Conservation (phyloP, 495 filamentous ascomycete genomes). For the Monascus purpureus region DNA sequence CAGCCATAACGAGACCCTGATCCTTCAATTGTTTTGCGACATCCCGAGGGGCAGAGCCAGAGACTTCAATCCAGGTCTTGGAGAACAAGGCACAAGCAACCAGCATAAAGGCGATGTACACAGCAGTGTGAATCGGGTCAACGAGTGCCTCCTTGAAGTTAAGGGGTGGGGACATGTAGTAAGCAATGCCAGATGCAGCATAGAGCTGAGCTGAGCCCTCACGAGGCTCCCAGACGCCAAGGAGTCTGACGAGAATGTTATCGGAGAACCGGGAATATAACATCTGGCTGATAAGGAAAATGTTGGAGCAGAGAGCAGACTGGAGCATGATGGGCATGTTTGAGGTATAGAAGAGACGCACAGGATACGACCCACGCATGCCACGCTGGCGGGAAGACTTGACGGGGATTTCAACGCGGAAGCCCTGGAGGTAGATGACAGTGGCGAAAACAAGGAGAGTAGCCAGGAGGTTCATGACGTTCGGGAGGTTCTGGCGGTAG, state of each 20-base stretch:
- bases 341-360: constrained; percentile 53
- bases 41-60: constrained; percentile 90
- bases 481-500: constrained; percentile 98
- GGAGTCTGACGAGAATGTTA: constrained; percentile 89
- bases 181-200: constrained; percentile 81
- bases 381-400: constrained; percentile 98
- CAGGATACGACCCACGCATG: constrained; percentile 69
- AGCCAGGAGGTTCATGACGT: constrained; percentile 96
- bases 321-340: constrained; percentile 99
- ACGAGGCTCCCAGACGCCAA: constrained; percentile 96
- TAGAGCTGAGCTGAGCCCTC: constrained; percentile 93
- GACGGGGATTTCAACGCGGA: constrained; percentile 99
- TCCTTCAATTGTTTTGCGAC: constrained; percentile 99
- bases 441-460: constrained; percentile 88
- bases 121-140: constrained; percentile 90
- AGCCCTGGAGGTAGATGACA: constrained; percentile 99
- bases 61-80: constrained; percentile 99
- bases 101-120: constrained; percentile 96
- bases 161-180: constrained; percentile 98
- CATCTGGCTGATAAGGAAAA: constrained; percentile 98
- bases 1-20: constrained; percentile 97
- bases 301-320: constrained; percentile 93
- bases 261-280: constrained; percentile 96
- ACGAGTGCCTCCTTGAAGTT: constrained; percentile 94
- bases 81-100: constrained; percentile 96